Conservation (phyloP, 2,329 filamentous ascomycete genomes). For the Fusarium mundagurra region DNA sequence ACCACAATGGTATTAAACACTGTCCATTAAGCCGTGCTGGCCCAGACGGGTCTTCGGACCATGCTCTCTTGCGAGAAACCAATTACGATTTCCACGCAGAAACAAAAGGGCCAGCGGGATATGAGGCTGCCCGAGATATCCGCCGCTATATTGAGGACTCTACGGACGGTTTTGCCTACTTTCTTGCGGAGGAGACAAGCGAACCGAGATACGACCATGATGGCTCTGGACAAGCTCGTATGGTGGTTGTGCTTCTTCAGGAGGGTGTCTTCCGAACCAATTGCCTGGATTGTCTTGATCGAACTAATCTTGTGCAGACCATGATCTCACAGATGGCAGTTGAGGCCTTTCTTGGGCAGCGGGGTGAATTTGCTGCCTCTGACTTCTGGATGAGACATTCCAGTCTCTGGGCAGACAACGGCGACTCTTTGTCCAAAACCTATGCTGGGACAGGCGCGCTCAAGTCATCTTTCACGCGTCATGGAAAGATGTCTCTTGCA, state of each 20-base stretch:
- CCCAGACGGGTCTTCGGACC: slow-evolving; percentile 67
- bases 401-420: slow-evolving; percentile 96
- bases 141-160: slow-evolving; percentile 80
- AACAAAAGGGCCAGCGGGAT: slow-evolving; percentile 85
- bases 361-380: slow-evolving; percentile 72
- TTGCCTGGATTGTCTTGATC: slow-evolving; percentile 93
- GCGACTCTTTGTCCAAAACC: slow-evolving; percentile 91
- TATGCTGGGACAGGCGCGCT: slow-evolving; percentile 96
- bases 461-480: slow-evolving; percentile 93
- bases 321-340: slow-evolving; percentile 95
- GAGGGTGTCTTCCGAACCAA: slow-evolving; percentile 97
- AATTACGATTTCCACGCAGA: slow-evolving; percentile 98
- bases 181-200: slow-evolving; percentile 77
- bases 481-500: slow-evolving; percentile 94
- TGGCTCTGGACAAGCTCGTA: slow-evolving; percentile 53
- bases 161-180: slow-evolving; percentile 91
- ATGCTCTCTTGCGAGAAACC: slow-evolving; percentile 80
- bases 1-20: slow-evolving; percentile 78
- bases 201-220: slow-evolving; percentile 57
- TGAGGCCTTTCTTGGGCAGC: slow-evolving; percentile 82
- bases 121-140: slow-evolving; percentile 90
- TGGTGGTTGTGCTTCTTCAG: slow-evolving; percentile 83
- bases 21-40: slow-evolving; percentile 74
- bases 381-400: slow-evolving; percentile 96
- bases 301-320: slow-evolving; percentile 95